Percentiles rank a stretch among this genome's conserved stretches.
Evolutionary conservation across 2,329 filamentous ascomycete genomes (phyloP).

Genomic region (Byssoonygena ceratinophila): DNA sequence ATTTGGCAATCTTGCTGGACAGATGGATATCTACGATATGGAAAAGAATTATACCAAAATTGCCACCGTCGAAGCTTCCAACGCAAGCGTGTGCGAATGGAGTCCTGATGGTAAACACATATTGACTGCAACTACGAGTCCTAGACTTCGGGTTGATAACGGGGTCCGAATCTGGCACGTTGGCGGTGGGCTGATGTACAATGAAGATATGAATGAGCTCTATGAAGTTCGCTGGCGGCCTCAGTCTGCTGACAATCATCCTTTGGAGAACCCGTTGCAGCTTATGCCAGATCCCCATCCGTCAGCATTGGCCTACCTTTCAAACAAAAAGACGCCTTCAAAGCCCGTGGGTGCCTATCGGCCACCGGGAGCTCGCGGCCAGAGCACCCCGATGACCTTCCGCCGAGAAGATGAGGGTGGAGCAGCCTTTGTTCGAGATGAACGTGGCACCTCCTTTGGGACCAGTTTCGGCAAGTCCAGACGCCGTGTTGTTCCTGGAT

Average conservation of each 20-base stretch:
- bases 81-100: conserved; percentile 94
- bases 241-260: conserved; percentile 50
- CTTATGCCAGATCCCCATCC: conserved; percentile 67
- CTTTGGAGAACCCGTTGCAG: conserved; percentile 59
- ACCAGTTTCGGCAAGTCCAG: conserved; percentile 55
- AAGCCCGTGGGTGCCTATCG: conserved; percentile 97
- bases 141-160: conserved; percentile 90
- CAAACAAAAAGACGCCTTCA: conserved; percentile 81
- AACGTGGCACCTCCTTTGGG: conserved; percentile 47
- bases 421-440: conserved; percentile 74
- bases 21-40: conserved; percentile 95
- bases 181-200: conserved; percentile 79
- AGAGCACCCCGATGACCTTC: conserved; percentile 81
- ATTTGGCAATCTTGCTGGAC: conserved; percentile 92
- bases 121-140: conserved; percentile 94
- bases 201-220: conserved; percentile 85
- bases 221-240: conserved; percentile 88
- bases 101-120: conserved; percentile 92
- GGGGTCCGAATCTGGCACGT: conserved; percentile 94
- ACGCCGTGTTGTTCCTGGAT: conserved; percentile 75
- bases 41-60: conserved; percentile 90
- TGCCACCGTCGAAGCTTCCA: conserved; percentile 86
- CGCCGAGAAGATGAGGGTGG: conserved; percentile 97
- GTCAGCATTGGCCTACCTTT: conserved; percentile 72
- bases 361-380: conserved; percentile 82